A percentile compares a stretch with the other conserved stretches of the same genome.
These are phyloP conservation scores for Boletus rubescentipes DNA, from an alignment of 768 basidiomycete species.

Conservation along the genomic window DNA sequence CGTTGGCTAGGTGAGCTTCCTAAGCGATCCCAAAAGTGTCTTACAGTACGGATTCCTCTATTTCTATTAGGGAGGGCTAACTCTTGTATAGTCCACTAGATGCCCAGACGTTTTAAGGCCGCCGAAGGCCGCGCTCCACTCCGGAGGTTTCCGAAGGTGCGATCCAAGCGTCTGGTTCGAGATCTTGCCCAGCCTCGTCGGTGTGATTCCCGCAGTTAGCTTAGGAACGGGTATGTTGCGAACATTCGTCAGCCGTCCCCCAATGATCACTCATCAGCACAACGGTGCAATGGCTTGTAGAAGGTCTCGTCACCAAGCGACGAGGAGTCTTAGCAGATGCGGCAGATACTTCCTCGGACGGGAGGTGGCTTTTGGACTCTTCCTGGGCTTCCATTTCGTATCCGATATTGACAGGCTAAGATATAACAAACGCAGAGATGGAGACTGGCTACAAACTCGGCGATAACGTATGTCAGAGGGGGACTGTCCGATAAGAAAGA, in stretches of 20 bases:
- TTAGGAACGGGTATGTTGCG: not conserved
- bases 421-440: slow-evolving; percentile 2
- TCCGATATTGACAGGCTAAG: slow-evolving; percentile 1
- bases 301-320: not conserved
- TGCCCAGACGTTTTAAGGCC: too few relatives aligned
- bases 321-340: not conserved
- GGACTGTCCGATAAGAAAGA: not conserved
- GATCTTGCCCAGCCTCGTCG: too few relatives aligned
- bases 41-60: too few relatives aligned
- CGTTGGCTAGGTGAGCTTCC: too few relatives aligned
- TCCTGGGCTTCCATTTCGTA: slow-evolving; percentile 3
- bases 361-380: slow-evolving; percentile 3
- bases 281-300: not conserved
- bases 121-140: too few relatives aligned
- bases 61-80: too few relatives aligned
- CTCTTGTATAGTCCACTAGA: too few relatives aligned
- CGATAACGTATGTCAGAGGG: not conserved
- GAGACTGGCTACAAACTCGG: not conserved
- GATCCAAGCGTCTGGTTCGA: too few relatives aligned
- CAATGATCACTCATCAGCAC: not conserved
- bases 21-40: too few relatives aligned
- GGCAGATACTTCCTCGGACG: slow-evolving; percentile 1
- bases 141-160: too few relatives aligned
- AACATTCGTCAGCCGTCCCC: not conserved
- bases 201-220: not conserved